phyloP scores from a whole-genome alignment of 2,329 filamentous ascomycete genomes.

The Botryosphaeria dothidea region DNA sequence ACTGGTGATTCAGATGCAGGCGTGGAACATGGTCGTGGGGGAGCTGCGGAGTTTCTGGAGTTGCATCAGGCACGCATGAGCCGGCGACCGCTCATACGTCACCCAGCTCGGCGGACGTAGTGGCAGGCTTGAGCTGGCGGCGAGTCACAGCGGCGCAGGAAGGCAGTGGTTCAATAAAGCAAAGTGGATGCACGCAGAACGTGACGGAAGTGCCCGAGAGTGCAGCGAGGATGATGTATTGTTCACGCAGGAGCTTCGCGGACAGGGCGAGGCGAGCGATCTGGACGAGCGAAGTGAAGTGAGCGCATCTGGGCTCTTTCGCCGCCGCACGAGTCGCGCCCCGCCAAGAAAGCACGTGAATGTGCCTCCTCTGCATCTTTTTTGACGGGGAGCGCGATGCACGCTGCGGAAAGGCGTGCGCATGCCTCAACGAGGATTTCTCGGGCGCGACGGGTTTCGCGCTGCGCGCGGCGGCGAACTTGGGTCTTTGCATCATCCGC shows the following conservation, averaged over 20 bases:
- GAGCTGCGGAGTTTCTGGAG: background rate
- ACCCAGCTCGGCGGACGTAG: slow-evolving; percentile 8
- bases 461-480: background rate
- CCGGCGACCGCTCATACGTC: slow-evolving; percentile 18
- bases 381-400: background rate
- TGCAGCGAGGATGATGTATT: slow-evolving; percentile 1
- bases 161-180: background rate
- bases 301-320: slow-evolving; percentile 9
- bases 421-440: slow-evolving; percentile 1
- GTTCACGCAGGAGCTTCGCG: background rate
- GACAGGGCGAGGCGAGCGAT: background rate
- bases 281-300: background rate
- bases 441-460: background rate
- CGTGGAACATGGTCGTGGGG: slow-evolving; percentile 28
- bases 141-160: background rate
- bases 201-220: background rate
- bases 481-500: slow-evolving; percentile 1
- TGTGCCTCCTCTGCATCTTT: background rate
- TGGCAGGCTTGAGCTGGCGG: background rate
- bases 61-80: slow-evolving; percentile 16
- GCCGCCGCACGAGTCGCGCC: slow-evolving; percentile 9
- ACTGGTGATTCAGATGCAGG: slow-evolving; percentile 29
- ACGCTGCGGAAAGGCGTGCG: background rate
- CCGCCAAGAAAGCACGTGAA: background rate
- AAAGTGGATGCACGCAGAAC: background rate